Base-by-base conservation (phyloP, 495 filamentous ascomycete species). In the Penicillium nucicola region DNA sequence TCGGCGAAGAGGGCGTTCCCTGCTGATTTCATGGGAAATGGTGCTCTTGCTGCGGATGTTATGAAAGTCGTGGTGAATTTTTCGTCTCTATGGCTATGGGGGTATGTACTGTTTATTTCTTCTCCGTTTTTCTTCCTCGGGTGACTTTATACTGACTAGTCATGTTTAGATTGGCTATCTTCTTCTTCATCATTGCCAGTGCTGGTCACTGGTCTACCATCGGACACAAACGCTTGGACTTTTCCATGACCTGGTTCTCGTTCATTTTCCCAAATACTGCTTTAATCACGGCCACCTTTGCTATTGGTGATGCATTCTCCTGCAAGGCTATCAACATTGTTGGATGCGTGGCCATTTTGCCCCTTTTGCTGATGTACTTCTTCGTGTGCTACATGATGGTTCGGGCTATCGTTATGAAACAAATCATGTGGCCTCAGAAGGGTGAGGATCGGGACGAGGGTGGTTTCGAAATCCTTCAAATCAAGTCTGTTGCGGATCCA, bases 241-340 rank as follows among this genome's bases (percentile, higher is more conserved):
- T 92, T 60, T 84, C 86, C 19, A 92, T 95, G 89, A 89, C 83
- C 3, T 95, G 89, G 88, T 93, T 83, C 65, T 88, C 84, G 0
- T 95, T 92, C 61, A 77, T 95, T 0, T 95, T 95, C 60, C 90
- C 90, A 3, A 92, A 95, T 55, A 92, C 88, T 6, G 85, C 87
- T 0, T 64, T 90, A 54, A 72, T 86, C 28, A 88, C 84, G 0
- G 85, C 88, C 0, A 92, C 88, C 0, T 84, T 87, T 55, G 83
- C 84, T 2, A 70, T 92, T n/a, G 85, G 81, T 3, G 76, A 75
- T 28, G 83, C 83, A 1, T 82, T 92, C 30, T 70, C 78, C 2
- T 84, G 76, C 55, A 64, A 67, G 22, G 72, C 79, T 1, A 84
- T 95, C 31, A 62, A 82, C 22, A 81, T 90, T 12, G 62, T 88